These are phyloP conservation scores for Polyporus tsugae DNA, from an alignment of 1,284 basidiomycete genomes.

Conservation along the genomic window DNA sequence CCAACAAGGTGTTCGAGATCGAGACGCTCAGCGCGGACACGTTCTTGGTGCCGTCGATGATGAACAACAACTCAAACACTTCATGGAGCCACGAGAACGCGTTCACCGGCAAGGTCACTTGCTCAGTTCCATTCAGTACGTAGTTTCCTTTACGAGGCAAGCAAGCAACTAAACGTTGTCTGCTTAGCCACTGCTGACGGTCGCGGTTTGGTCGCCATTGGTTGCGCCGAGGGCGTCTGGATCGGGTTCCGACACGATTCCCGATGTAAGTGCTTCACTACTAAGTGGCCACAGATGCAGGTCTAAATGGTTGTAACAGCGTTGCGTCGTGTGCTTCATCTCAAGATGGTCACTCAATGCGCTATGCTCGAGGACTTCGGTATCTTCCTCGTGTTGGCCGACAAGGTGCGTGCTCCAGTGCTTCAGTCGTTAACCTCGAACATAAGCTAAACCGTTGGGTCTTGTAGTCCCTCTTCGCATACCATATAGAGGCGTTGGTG, in stretches of 20 bases:
- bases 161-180: neutral
- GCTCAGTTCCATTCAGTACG: constrained; percentile 92
- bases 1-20: constrained; percentile 92
- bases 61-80: constrained; percentile 49
- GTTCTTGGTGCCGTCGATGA: constrained; percentile 76
- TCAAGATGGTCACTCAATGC: constrained; percentile 92
- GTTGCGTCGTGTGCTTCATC: constrained; percentile 88
- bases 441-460: neutral
- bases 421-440: neutral
- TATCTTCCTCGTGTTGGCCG: constrained; percentile 94
- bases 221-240: constrained; percentile 96
- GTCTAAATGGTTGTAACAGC: constrained; percentile 51
- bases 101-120: constrained; percentile 91
- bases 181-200: constrained; percentile 80
- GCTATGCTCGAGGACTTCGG: constrained; percentile 96
- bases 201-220: constrained; percentile 87
- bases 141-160: constrained; percentile 19
- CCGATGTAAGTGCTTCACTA: constrained; percentile 60
- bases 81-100: constrained; percentile 75
- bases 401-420: constrained; percentile 66
- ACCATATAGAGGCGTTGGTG: constrained; percentile 95
- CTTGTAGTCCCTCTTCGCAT: constrained; percentile 77
- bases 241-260: constrained; percentile 93
- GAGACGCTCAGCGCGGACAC: constrained; percentile 88
- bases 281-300: neutral